A percentile compares a stretch with the other conserved stretches of the same genome.
Conservation (phyloP, 73 alveolate species). For the Paramecium caudatum region DNA sequence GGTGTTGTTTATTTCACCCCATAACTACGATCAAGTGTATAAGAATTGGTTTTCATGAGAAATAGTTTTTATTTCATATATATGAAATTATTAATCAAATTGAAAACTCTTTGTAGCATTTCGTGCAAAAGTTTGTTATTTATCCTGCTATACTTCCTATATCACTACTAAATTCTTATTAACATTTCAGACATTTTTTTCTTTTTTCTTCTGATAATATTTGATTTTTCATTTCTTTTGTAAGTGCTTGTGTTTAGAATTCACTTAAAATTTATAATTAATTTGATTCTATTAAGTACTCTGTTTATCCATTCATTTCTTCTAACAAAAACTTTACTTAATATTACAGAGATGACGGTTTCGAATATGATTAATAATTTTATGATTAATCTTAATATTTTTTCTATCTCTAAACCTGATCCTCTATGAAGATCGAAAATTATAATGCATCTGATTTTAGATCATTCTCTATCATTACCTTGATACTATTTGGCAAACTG, state of each 20-base stretch:
- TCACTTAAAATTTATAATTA: background rate
- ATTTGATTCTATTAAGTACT: background rate
- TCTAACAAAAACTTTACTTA: background rate
- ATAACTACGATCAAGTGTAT: slow-evolving; percentile 30
- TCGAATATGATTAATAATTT: background rate
- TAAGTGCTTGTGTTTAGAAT: background rate
- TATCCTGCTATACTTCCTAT: slow-evolving; percentile 13
- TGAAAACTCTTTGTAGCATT: slow-evolving; percentile 35
- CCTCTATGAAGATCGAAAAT: background rate
- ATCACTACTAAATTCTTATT: slow-evolving; percentile 19
- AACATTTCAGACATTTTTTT: slow-evolving; percentile 8
- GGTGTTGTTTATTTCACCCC: background rate
- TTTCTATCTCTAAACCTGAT: background rate
- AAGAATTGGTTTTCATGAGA: slow-evolving; percentile 19
- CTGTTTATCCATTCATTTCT: slow-evolving; percentile 30
- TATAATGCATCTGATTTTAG: background rate
- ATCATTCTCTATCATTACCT: slow-evolving; percentile 36
- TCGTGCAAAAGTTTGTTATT: slow-evolving; percentile 25
- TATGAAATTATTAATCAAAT: slow-evolving; percentile 3
- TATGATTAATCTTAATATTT: background rate
- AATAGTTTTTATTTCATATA: slow-evolving; percentile 27
- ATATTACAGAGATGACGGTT: background rate
- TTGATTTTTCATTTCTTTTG: slow-evolving; percentile 3
- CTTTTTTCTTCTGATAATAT: slow-evolving; percentile 12
- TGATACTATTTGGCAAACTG: background rate